Evolutionary conservation across 1,284 basidiomycete species (phyloP).

Genomic region (Microbotryum lychnidis-dioicae): DNA sequence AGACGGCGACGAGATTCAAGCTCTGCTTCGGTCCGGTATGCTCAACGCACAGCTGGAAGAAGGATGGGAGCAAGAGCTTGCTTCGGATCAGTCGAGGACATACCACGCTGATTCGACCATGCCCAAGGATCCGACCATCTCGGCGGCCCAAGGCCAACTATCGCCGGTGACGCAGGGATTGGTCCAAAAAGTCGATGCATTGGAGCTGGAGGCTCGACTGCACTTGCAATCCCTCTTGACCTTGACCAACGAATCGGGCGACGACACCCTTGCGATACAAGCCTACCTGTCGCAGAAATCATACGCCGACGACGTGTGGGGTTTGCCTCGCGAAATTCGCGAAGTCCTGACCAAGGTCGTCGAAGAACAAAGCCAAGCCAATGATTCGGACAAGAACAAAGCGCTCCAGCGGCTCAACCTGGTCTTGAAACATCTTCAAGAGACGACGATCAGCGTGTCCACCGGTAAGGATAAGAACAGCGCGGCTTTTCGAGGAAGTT

Average conservation of each 20-base stretch:
- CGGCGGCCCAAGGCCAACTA: conserved; percentile 9
- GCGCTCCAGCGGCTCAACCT: conserved; percentile 1
- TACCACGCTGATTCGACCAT: conserved; percentile 1
- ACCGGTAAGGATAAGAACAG: too few species aligned
- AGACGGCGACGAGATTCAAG: conserved; percentile 14
- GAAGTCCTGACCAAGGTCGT: conserved; percentile 20
- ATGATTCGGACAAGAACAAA: conserved; percentile 6
- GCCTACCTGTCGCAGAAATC: conserved; percentile 10
- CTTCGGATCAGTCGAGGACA: background rate
- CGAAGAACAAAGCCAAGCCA: conserved; percentile 9
- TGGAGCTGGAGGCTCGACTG: conserved; percentile 17
- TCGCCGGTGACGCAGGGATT: conserved; percentile 11
- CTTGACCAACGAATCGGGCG: conserved; percentile 4
- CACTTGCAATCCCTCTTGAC: conserved; percentile 24
- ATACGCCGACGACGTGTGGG: conserved; percentile 27
- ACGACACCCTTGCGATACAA: conserved; percentile 2
- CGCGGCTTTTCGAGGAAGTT: too few species aligned
- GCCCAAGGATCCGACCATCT: conserved; percentile 15
- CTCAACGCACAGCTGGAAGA: conserved; percentile 8
- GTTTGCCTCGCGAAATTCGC: conserved; percentile 10
- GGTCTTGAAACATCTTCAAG: too few species aligned
- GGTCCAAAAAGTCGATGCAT: conserved; percentile 15
- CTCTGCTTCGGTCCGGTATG: background rate
- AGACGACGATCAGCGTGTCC: too few species aligned
- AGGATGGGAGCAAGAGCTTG: conserved; percentile 24